These are phyloP conservation scores for Blastocystis sp. DNA, from an alignment of 352 stramenopile genomes.

Conservation along the genomic window DNA sequence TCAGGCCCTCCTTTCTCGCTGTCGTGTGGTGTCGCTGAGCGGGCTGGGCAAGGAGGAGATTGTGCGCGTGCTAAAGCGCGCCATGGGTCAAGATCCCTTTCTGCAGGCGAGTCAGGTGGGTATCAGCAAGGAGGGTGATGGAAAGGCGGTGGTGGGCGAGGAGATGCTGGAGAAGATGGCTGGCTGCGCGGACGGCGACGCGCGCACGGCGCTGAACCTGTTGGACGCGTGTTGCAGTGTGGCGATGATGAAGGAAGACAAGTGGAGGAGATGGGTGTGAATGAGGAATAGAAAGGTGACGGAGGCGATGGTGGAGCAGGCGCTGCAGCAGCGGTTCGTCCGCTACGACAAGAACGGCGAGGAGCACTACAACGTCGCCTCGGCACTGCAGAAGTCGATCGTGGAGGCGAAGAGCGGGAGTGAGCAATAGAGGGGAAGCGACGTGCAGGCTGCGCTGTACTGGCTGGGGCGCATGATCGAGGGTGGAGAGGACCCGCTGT, in stretches of 20 bases:
- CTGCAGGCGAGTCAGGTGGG: slow-evolving; percentile 2
- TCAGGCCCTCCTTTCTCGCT: slow-evolving; percentile 60
- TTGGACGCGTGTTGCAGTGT: slow-evolving; percentile 74
- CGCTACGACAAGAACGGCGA: slow-evolving; percentile 81
- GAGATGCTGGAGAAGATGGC: slow-evolving; percentile 77
- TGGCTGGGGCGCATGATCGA: slow-evolving; percentile 83
- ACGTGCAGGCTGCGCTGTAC: slow-evolving; percentile 80
- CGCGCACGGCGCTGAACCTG: slow-evolving; percentile 79
- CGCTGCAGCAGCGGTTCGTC: slow-evolving; percentile 78
- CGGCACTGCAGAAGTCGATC: slow-evolving; percentile 81
- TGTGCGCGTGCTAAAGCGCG: slow-evolving; percentile 76
- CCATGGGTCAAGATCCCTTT: slow-evolving; percentile 70
- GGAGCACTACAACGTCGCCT: slow-evolving; percentile 82
- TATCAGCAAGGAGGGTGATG: not conserved
- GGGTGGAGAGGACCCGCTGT: slow-evolving; percentile 81
- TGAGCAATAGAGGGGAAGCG: slow-evolving; percentile 75
- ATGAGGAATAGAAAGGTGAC: slow-evolving; percentile 73
- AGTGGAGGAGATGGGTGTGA: slow-evolving; percentile 71
- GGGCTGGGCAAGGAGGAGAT: slow-evolving; percentile 78
- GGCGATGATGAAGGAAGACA: slow-evolving; percentile 75
- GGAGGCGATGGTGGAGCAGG: slow-evolving; percentile 76
- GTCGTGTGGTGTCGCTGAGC: slow-evolving; percentile 75
- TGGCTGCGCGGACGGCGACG: slow-evolving; percentile 78
- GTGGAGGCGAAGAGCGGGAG: not conserved
- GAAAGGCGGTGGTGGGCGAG: slow-evolving; percentile 72